A percentile compares a stretch with the other conserved stretches of the same genome.
Conservation (phyloP, 2,329 filamentous ascomycete genomes). For the Nakataea oryzae region DNA sequence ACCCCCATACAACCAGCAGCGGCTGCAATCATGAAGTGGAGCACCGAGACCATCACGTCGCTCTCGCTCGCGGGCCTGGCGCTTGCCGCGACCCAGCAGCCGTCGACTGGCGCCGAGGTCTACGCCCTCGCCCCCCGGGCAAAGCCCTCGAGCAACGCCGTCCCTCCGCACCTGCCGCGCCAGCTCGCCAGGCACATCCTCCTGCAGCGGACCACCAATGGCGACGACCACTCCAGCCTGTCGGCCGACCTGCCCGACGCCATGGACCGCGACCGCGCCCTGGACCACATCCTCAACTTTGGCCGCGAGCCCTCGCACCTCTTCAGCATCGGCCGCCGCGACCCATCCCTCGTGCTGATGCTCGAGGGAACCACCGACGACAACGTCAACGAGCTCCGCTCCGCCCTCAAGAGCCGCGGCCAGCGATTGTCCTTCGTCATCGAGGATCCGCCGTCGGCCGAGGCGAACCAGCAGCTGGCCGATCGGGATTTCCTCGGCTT, state of each 20-base stretch:
- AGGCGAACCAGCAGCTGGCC: constrained; percentile 30
- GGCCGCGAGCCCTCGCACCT: constrained; percentile 41
- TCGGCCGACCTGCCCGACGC: constrained; percentile 32
- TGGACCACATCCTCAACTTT: constrained; percentile 49
- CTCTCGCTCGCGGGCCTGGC: constrained; percentile 4
- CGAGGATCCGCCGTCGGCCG: constrained; percentile 29
- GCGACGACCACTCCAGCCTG: constrained; percentile 34
- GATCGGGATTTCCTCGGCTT: constrained; percentile 28
- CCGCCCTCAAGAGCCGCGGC: constrained; percentile 23
- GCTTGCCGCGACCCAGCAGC: background rate
- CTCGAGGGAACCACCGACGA: constrained; percentile 43
- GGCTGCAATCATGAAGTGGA: constrained; percentile 1
- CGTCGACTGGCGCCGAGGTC: background rate
- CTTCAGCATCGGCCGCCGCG: constrained; percentile 29
- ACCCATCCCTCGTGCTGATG: constrained; percentile 41
- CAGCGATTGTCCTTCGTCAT: constrained; percentile 38
- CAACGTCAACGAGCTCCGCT: constrained; percentile 29
- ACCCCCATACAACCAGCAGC: background rate
- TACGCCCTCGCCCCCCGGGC: background rate
- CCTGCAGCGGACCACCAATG: constrained; percentile 40
- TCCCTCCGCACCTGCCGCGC: constrained; percentile 34
- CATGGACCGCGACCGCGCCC: constrained; percentile 33
- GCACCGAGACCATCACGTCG: constrained; percentile 1
- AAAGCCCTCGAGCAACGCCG: constrained; percentile 11
- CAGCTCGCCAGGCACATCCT: constrained; percentile 48